Percentiles rank a stretch among this genome's conserved stretches.
phyloP scores from a whole-genome alignment of 495 filamentous ascomycete genomes.

The Cenococcum geophilum region DNA sequence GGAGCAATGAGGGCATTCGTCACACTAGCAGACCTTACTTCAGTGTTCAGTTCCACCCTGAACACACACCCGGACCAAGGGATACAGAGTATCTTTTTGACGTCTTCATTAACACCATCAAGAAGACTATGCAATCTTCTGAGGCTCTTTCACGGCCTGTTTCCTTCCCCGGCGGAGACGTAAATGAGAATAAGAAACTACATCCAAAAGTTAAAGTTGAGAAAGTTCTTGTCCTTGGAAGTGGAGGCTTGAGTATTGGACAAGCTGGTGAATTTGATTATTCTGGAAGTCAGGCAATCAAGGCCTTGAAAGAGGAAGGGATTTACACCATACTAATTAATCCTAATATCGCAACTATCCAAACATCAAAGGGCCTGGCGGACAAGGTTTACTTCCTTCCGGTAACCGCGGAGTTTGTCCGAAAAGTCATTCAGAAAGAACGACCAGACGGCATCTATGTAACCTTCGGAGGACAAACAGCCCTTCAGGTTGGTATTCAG shows the following conservation, averaged over 20 bases:
- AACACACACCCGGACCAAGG: slow-evolving; percentile 90
- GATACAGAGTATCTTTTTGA: slow-evolving; percentile 97
- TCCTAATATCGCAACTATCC: slow-evolving; percentile 97
- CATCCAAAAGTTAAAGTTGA: slow-evolving; percentile 77
- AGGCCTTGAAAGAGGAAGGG: slow-evolving; percentile 95
- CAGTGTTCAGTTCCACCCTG: slow-evolving; percentile 97
- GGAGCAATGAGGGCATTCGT: slow-evolving; percentile 94
- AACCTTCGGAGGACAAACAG: slow-evolving; percentile 95
- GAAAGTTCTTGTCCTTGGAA: slow-evolving; percentile 90
- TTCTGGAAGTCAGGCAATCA: slow-evolving; percentile 87
- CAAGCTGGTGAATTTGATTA: slow-evolving; percentile 98
- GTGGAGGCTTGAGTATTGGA: slow-evolving; percentile 90
- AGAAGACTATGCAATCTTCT: slow-evolving; percentile 54
- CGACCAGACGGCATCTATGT: slow-evolving; percentile 94
- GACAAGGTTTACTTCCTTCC: slow-evolving; percentile 99
- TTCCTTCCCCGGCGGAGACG: slow-evolving; percentile 74
- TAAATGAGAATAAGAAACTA: slow-evolving; percentile 65
- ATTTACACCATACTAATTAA: slow-evolving; percentile 96
- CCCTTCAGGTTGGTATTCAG: slow-evolving; percentile 88
- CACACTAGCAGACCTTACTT: slow-evolving; percentile 83
- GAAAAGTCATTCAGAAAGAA: slow-evolving; percentile 93
- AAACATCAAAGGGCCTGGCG: slow-evolving; percentile 90
- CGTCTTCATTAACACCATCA: slow-evolving; percentile 84
- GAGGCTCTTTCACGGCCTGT: slow-evolving; percentile 63
- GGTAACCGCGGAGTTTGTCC: slow-evolving; percentile 91